Base-by-base conservation (phyloP, 2,329 filamentous ascomycete species). In the Cadophora sp. region DNA sequence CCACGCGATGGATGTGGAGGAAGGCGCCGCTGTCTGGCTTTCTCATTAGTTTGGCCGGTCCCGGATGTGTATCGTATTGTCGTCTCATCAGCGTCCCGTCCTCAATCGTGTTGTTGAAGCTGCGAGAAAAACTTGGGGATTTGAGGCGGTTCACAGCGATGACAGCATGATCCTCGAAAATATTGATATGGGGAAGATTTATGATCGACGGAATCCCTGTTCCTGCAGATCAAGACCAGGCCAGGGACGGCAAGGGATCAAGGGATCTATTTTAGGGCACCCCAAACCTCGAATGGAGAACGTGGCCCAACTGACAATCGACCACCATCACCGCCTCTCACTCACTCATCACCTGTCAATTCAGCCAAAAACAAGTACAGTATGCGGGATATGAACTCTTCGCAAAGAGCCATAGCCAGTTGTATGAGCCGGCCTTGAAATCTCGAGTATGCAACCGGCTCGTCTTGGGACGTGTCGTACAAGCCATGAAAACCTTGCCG, bases 231-330 rank as follows among this genome's bases (percentile, higher is more conserved):
- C 27, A n/a, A 53, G 22, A 13, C 22, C 27, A 20, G 7, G 27
- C 24, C 13, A 22, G 33, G 48, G 36, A 53, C 27, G 59, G 48
- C 16, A 50, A 62, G 30, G 36, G 27, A 30, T 30, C 33, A 50
- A 36, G 60, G 60, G 50, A 36, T 53, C 60, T 63, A 63, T 55
- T 63, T 63, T 56, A 50, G 60, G 22, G 6, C 50, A 33, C 18
- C 11, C 41, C 41, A 45, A 45, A 39, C 41, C 41, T 45, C 41
- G 41, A 33, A 36, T 56, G 1, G 39, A 45, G 30, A 53, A 45
- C 47, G 30, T 41, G 30, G 60, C 33, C 50, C 48, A 56, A 56
- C 50, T 56, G 30, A 56, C 30, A 47, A 18, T 45, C 27, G 24
- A 39, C n/a, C 51, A 56, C 16, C 18, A 36, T 4, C n/a, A 9